Conservation (phyloP, 163 green algal genomes). For the Volvox carteri region DNA sequence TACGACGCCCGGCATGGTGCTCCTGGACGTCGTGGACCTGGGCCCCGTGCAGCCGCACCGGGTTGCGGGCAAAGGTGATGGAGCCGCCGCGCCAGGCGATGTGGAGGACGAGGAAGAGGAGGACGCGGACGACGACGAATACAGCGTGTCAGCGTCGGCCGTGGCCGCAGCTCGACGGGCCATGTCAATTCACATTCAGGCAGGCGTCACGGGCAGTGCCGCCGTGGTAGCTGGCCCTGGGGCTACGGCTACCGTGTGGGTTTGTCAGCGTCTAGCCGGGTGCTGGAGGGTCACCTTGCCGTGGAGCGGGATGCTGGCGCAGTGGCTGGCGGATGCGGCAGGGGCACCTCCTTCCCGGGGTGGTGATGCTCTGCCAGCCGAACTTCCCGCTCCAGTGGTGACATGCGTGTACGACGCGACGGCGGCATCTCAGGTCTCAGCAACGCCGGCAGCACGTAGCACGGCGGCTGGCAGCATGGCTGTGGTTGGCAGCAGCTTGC, state of each 20-base stretch:
- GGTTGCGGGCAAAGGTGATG: not conserved
- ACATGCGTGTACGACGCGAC: slow-evolving; percentile 42
- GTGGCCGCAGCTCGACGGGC: slow-evolving; percentile 17
- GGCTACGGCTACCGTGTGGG: slow-evolving; percentile 19
- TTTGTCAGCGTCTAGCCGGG: not conserved
- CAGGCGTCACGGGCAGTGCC: not conserved
- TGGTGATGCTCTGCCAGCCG: slow-evolving; percentile 1
- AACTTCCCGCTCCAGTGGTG: slow-evolving; percentile 46
- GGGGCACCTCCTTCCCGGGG: not conserved
- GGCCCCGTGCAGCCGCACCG: not conserved
- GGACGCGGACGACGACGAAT: not conserved
- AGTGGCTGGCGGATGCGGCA: slow-evolving; percentile 15
- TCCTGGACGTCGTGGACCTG: slow-evolving; percentile 52
- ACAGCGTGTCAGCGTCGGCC: not conserved
- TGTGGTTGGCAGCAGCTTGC: slow-evolving; percentile 21
- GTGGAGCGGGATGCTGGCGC: slow-evolving; percentile 37
- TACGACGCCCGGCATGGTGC: slow-evolving; percentile 21
- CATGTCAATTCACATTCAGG: slow-evolving; percentile 29
- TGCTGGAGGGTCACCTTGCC: slow-evolving; percentile 46
- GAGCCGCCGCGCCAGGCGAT: too few species aligned
- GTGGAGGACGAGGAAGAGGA: slow-evolving; percentile 32
- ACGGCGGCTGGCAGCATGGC: not conserved
- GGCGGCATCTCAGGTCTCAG: not conserved
- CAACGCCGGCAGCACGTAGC: not conserved
- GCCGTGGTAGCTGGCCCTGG: not conserved